Conservation (phyloP, 768 basidiomycete species). For the Serendipita indica region DNA sequence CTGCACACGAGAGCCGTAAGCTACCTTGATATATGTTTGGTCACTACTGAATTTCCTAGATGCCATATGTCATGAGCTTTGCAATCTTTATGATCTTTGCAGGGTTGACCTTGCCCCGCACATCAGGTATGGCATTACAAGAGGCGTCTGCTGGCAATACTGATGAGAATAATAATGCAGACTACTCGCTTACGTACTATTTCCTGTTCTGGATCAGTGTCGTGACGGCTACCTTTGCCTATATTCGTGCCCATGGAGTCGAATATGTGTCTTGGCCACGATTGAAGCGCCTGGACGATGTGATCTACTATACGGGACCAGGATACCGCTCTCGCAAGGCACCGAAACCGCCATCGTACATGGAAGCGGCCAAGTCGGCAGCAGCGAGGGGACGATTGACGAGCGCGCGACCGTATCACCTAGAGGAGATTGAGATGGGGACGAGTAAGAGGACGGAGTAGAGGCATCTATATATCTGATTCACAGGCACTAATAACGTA, state of each 20-base stretch:
- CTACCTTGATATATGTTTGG: slow-evolving; percentile 14
- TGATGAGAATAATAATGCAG: slow-evolving; percentile 27
- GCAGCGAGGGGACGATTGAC: not conserved
- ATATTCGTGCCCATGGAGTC: slow-evolving; percentile 74
- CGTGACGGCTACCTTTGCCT: slow-evolving; percentile 43
- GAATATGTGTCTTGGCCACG: slow-evolving; percentile 94
- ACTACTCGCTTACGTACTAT: slow-evolving; percentile 75
- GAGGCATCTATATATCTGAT: too few relatives aligned
- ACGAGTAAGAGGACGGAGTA: slow-evolving; percentile 65
- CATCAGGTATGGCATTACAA: slow-evolving; percentile 49
- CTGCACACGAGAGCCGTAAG: slow-evolving; percentile 68
- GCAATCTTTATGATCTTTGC: slow-evolving; percentile 81
- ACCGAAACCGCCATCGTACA: not conserved
- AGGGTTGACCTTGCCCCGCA: slow-evolving; percentile 70
- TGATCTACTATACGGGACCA: slow-evolving; percentile 78
- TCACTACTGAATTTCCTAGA: slow-evolving; percentile 29
- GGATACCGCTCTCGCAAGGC: slow-evolving; percentile 53
- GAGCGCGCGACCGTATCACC: slow-evolving; percentile 19
- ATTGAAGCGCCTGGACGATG: slow-evolving; percentile 54
- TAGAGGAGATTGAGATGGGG: slow-evolving; percentile 72
- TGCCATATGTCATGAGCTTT: slow-evolving; percentile 69
- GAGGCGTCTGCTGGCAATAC: not conserved
- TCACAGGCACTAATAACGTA: too few relatives aligned
- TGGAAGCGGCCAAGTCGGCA: not conserved
- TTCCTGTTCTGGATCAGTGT: slow-evolving; percentile 66